Percentiles rank a stretch among this genome's conserved stretches.
Evolutionary conservation across 345 rosid genomes (phyloP).

Genomic region (Salix suchowensis): DNA sequence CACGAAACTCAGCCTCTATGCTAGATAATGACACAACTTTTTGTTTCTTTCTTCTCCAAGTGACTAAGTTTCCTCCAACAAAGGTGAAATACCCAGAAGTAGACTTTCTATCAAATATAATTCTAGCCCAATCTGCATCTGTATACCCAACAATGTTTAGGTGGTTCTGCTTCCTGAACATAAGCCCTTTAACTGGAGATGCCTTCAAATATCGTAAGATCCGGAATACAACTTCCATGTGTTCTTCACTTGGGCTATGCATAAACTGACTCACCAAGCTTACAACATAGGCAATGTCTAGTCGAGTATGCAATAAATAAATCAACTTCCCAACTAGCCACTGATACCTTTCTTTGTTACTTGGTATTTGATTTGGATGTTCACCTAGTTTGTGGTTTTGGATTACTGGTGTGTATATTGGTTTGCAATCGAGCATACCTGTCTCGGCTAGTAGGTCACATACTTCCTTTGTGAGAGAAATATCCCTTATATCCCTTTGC

Average conservation of each 20-base stretch:
- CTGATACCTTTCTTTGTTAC: background rate
- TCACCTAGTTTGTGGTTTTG: background rate
- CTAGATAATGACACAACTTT: background rate
- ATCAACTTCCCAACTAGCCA: too few species aligned
- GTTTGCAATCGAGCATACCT: background rate
- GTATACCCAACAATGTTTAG: background rate
- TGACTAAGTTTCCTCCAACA: background rate
- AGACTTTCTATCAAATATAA: background rate
- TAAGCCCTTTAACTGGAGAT: background rate
- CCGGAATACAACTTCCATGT: fast-evolving
- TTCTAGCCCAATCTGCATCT: background rate
- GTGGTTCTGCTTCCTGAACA: background rate
- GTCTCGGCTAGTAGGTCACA: background rate
- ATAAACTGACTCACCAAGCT: background rate
- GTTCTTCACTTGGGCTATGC: background rate
- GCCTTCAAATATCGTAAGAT: background rate
- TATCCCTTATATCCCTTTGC: background rate
- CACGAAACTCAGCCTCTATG: background rate
- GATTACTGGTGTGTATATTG: background rate
- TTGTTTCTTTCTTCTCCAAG: background rate
- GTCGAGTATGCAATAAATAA: too few species aligned
- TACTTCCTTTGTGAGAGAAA: background rate
- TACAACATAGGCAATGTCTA: too few species aligned
- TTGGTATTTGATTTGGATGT: background rate
- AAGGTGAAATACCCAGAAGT: too few species aligned